Conservation (phyloP, 768 basidiomycete species). For the Lactarius sp. region DNA sequence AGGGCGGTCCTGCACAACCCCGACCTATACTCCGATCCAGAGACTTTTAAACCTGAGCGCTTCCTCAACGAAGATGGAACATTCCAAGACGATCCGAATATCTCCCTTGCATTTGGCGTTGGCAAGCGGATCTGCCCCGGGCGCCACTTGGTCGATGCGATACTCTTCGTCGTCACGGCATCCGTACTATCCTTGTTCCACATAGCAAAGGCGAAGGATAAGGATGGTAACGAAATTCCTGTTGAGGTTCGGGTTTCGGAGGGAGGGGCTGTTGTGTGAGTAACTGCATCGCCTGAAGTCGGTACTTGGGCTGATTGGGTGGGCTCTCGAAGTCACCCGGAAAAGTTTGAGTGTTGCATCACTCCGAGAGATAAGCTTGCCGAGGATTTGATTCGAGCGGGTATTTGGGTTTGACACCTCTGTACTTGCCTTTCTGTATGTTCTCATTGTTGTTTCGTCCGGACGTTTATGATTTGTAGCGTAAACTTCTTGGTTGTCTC, state of each 20-base stretch:
- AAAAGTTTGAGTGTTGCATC: conserved; percentile 7
- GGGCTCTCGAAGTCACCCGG: background rate
- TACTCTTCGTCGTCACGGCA: conserved; percentile 5
- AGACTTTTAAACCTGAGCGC: conserved; percentile 5
- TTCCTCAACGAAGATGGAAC: conserved; percentile 3
- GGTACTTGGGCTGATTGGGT: background rate
- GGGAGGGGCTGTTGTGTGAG: background rate
- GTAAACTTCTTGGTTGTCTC: too few relatives aligned
- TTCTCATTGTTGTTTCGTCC: too few relatives aligned
- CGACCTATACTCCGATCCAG: conserved; percentile 10
- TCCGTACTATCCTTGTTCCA: conserved; percentile 4
- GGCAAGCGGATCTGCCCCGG: conserved; percentile 17
- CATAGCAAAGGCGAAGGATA: conserved; percentile 1
- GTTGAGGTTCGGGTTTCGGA: too few relatives aligned
- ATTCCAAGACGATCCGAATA: background rate
- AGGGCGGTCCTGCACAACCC: conserved; percentile 12
- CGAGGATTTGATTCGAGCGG: background rate
- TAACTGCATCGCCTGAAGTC: background rate
- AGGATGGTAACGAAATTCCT: conserved; percentile 9
- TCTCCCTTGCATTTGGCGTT: background rate
- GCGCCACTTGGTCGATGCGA: conserved; percentile 13
- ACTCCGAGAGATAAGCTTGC: conserved; percentile 14
- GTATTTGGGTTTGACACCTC: background rate
- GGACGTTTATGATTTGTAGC: too few relatives aligned
- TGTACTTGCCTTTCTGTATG: background rate